Conservation (phyloP, 208 protist genomes). For the Herpetomonas muscarum region DNA sequence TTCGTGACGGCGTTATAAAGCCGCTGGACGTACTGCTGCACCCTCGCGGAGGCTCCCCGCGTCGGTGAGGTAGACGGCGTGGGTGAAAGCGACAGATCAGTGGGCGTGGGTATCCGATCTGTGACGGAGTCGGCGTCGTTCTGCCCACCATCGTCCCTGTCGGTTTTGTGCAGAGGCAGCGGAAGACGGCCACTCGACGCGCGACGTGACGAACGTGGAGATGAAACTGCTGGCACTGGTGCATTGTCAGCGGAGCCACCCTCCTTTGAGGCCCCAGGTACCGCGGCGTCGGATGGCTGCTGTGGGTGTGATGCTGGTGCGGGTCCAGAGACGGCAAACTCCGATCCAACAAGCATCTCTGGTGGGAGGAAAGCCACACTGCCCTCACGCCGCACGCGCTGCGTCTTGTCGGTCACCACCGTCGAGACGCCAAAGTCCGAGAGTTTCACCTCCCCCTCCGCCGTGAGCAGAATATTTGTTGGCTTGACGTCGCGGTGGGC, state of each 20-base stretch:
- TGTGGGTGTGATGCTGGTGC: neutral
- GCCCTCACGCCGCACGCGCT: conserved; percentile 41
- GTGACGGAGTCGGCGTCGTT: too few species aligned
- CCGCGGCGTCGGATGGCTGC: neutral
- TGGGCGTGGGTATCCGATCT: too few species aligned
- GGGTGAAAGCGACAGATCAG: too few species aligned
- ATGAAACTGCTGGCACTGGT: neutral
- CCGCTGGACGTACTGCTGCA: neutral
- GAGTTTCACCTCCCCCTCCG: conserved; percentile 60
- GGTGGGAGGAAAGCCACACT: conserved; percentile 70
- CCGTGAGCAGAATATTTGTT: conserved; percentile 62
- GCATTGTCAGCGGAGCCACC: neutral
- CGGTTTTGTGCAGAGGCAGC: too few species aligned
- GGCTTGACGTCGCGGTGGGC: conserved; percentile 78
- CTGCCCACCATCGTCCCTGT: too few species aligned
- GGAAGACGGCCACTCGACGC: too few species aligned
- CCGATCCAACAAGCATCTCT: conserved; percentile 43
- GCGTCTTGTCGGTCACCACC: conserved; percentile 23
- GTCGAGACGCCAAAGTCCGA: conserved; percentile 70
- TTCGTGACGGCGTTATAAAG: neutral
- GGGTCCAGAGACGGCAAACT: conserved; percentile 7
- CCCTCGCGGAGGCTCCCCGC: neutral
- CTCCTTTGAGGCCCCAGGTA: neutral
- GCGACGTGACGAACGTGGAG: neutral
- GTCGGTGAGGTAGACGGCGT: too few species aligned